Evolutionary conservation across 805 yeast genomes (phyloP).

Genomic region (Metschnikowia aberdeeniae): DNA sequence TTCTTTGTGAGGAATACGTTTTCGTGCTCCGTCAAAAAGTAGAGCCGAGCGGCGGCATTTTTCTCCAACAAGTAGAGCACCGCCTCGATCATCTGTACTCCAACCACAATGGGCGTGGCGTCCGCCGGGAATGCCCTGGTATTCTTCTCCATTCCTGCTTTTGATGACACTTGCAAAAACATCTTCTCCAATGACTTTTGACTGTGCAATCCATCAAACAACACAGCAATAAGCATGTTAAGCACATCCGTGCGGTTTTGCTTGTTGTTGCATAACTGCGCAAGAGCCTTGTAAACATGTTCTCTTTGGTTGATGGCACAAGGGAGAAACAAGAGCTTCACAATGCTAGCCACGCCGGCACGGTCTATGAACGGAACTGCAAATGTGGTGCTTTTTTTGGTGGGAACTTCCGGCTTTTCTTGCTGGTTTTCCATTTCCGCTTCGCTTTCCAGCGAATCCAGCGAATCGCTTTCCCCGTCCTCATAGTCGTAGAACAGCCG

Average conservation of each 20-base stretch:
- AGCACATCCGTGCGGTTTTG: constrained; percentile 75
- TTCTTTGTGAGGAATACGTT: constrained; percentile 36
- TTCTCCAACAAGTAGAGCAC: constrained; percentile 66
- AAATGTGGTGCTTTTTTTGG: constrained; percentile 12
- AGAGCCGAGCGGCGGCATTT: constrained; percentile 64
- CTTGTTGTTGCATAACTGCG: constrained; percentile 66
- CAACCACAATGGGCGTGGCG: constrained; percentile 65
- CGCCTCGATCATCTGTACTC: constrained; percentile 73
- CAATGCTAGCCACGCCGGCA: constrained; percentile 67
- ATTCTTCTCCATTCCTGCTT: constrained; percentile 31
- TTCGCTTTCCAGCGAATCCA: constrained; percentile 21
- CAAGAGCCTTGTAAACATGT: constrained; percentile 59
- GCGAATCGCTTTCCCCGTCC: constrained; percentile 20
- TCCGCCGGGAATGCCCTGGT: constrained; percentile 43
- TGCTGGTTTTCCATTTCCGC: background rate
- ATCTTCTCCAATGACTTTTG: constrained; percentile 58
- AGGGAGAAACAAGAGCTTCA: constrained; percentile 70
- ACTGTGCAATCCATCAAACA: constrained; percentile 71
- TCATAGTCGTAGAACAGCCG: constrained; percentile 29
- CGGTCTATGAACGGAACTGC: constrained; percentile 66
- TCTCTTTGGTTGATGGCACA: constrained; percentile 61
- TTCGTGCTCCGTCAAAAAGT: constrained; percentile 73
- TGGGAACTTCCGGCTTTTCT: constrained; percentile 25
- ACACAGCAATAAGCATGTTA: constrained; percentile 58
- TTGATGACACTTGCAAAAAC: constrained; percentile 51